Evolutionary conservation across 257 asterid species (phyloP).

Genomic region (Plantago major): DNA sequence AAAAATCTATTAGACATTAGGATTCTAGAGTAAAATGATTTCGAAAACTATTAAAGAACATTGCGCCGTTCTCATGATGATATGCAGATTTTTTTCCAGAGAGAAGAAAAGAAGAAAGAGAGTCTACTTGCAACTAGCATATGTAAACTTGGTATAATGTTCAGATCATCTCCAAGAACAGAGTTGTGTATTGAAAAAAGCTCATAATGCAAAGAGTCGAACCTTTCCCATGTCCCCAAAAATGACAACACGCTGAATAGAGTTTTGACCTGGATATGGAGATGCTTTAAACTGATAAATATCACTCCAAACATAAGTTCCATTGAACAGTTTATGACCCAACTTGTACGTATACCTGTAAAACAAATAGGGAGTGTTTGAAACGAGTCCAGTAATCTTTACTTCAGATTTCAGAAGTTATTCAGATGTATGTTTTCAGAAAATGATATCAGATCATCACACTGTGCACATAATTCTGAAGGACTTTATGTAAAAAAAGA

Average conservation of each 20-base stretch:
- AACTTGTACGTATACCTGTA: conserved; percentile 84
- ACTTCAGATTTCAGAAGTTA: neutral
- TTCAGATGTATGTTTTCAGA: neutral
- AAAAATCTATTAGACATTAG: neutral
- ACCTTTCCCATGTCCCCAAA: conserved; percentile 99
- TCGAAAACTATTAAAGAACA: too few species aligned
- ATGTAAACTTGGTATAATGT: neutral
- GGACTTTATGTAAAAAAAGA: too few species aligned
- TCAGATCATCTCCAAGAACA: neutral
- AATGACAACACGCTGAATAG: conserved; percentile 72
- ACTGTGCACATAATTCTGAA: too few species aligned
- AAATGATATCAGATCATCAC: too few species aligned
- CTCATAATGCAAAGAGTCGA: conserved; percentile 8
- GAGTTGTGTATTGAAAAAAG: neutral
- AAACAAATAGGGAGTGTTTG: conserved; percentile 1
- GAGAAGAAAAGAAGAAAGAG: too few species aligned
- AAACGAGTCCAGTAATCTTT: neutral
- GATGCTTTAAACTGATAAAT: conserved; percentile 69
- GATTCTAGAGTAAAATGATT: neutral
- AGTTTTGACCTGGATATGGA: conserved; percentile 93
- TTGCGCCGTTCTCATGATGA: too few species aligned
- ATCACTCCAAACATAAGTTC: conserved; percentile 61
- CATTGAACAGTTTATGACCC: conserved; percentile 70
- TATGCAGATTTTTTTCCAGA: too few species aligned
- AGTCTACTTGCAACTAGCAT: too few species aligned